These are phyloP conservation scores for Fusarium drepaniforme DNA, from an alignment of 2,329 filamentous ascomycete genomes.

Conservation along the genomic window DNA sequence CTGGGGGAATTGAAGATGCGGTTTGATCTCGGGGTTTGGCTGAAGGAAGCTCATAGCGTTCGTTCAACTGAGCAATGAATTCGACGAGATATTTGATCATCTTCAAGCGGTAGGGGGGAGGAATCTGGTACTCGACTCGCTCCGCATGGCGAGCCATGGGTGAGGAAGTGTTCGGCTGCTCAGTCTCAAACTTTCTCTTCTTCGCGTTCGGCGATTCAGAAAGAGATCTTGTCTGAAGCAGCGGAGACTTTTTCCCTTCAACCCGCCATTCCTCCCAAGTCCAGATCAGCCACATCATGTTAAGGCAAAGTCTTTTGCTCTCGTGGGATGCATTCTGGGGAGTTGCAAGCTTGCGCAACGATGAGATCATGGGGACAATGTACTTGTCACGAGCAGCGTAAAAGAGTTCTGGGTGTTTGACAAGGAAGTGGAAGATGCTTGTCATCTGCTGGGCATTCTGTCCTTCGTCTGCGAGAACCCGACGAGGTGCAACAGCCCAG, in stretches of 20 bases:
- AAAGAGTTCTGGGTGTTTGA: slow-evolving; percentile 91
- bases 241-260: slow-evolving; percentile 62
- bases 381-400: slow-evolving; percentile 96
- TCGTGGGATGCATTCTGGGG: slow-evolving; percentile 89
- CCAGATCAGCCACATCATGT: slow-evolving; percentile 91
- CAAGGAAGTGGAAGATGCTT: slow-evolving; percentile 96
- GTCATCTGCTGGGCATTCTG: slow-evolving; percentile 96
- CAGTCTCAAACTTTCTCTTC: slow-evolving; percentile 83
- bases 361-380: slow-evolving; percentile 87
- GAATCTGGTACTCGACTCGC: slow-evolving; percentile 76
- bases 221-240: slow-evolving; percentile 49
- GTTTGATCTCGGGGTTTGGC: slow-evolving; percentile 71
- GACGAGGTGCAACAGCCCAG: slow-evolving; percentile 91
- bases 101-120: slow-evolving; percentile 75
- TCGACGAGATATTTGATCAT: slow-evolving; percentile 96
- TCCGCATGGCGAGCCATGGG: slow-evolving; percentile 63
- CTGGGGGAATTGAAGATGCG: slow-evolving; percentile 55
- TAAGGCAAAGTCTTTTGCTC: slow-evolving; percentile 89
- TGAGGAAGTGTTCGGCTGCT: slow-evolving; percentile 65
- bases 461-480: slow-evolving; percentile 92
- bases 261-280: slow-evolving; percentile 91
- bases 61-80: slow-evolving; percentile 91
- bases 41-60: slow-evolving; percentile 84
- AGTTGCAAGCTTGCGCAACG: slow-evolving; percentile 87
- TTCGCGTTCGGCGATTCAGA: slow-evolving; percentile 79